Evolutionary conservation across 805 yeast species (phyloP).

Genomic region (Sugiyamaella valdiviana): DNA sequence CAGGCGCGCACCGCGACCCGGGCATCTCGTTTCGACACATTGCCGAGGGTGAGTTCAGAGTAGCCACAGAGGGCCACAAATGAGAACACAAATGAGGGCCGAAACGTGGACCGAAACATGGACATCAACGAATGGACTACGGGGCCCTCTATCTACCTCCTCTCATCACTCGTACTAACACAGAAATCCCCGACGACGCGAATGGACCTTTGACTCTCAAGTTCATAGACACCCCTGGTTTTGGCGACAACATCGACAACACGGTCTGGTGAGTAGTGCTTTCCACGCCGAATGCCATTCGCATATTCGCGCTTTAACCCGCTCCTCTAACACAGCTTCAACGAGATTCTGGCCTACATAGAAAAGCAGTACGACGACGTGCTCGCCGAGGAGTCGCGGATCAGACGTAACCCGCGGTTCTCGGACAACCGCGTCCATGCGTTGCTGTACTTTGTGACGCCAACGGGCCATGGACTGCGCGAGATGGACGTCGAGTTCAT

Average conservation of each 20-base stretch:
- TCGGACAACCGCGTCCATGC: slow-evolving; percentile 72
- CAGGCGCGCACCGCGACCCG: slow-evolving; percentile 26
- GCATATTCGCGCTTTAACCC: slow-evolving; percentile 41
- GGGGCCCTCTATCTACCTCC: no score
- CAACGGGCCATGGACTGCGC: slow-evolving; percentile 49
- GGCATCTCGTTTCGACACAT: slow-evolving; percentile 38
- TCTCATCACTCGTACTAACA: neutral
- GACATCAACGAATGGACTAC: no score
- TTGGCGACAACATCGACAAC: slow-evolving; percentile 71
- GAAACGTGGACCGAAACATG: no score
- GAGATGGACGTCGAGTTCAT: slow-evolving; percentile 74
- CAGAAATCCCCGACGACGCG: slow-evolving; percentile 46
- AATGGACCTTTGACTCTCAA: slow-evolving; percentile 63
- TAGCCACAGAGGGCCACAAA: no score
- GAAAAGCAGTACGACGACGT: slow-evolving; percentile 68
- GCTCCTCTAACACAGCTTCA: slow-evolving; percentile 47
- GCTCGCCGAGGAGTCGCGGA: slow-evolving; percentile 70
- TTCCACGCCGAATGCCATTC: neutral
- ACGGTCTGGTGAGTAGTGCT: slow-evolving; percentile 36
- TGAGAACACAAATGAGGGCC: no score
- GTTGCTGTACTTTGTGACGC: slow-evolving; percentile 67
- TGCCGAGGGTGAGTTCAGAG: slow-evolving; percentile 35
- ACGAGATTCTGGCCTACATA: slow-evolving; percentile 51
- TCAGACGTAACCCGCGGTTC: slow-evolving; percentile 64
- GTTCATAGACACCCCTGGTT: slow-evolving; percentile 67